Conservation (phyloP, 73 alveolate species). For the Durusdinium trenchii region DNA sequence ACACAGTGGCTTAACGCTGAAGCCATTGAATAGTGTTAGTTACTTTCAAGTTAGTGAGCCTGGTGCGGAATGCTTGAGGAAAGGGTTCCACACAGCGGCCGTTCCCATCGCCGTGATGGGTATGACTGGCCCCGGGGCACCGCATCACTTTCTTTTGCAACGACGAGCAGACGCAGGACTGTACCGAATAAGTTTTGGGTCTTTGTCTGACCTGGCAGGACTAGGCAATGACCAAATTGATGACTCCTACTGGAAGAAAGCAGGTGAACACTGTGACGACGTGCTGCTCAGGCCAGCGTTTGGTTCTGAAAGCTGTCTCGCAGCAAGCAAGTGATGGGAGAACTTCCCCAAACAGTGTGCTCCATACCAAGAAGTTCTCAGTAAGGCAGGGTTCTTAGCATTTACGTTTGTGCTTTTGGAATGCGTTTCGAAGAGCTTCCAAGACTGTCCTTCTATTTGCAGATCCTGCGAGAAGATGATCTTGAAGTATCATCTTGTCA, state of each 20-base stretch:
- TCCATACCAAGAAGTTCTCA: too few relatives aligned
- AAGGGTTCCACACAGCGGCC: background rate
- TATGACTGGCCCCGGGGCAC: slow-evolving; percentile 4
- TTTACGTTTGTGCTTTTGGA: too few relatives aligned
- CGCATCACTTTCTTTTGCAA: background rate
- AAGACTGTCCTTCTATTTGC: too few relatives aligned
- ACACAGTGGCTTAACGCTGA: too few relatives aligned
- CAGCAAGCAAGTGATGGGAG: too few relatives aligned
- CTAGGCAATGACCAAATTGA: background rate
- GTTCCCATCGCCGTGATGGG: background rate
- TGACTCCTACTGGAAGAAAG: background rate
- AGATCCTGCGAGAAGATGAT: too few relatives aligned
- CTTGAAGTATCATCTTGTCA: too few relatives aligned
- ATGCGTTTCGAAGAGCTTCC: too few relatives aligned
- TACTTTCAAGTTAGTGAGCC: too few relatives aligned
- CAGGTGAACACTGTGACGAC: background rate
- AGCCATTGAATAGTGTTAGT: too few relatives aligned
- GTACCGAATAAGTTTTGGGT: background rate
- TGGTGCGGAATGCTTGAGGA: slow-evolving; percentile 7
- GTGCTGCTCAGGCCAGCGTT: background rate
- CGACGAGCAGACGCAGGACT: background rate
- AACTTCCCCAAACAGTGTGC: too few relatives aligned
- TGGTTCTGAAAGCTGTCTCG: background rate
- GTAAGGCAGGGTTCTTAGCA: too few relatives aligned
- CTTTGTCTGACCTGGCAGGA: background rate